These are phyloP conservation scores for Spongospora subterranea DNA, from an alignment of 208 protist species.

Conservation along the genomic window DNA sequence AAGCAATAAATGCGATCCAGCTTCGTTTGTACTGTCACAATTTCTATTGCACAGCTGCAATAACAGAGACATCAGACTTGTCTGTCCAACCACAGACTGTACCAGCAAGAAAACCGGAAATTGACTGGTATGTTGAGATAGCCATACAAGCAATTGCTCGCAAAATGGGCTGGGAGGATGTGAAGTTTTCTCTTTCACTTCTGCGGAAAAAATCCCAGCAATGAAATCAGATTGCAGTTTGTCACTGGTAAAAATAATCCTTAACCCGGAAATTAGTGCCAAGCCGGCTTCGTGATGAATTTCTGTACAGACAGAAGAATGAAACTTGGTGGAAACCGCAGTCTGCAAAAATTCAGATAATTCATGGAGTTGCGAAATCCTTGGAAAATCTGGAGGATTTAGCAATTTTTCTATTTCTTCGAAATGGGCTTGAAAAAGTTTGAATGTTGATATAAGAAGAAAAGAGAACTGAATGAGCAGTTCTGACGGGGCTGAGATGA, in stretches of 20 bases:
- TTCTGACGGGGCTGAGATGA: background rate
- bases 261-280: slow-evolving; percentile 3
- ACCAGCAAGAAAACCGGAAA: too few relatives aligned
- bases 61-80: too few relatives aligned
- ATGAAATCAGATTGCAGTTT: background rate
- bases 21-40: background rate
- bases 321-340: background rate
- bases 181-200: too few relatives aligned
- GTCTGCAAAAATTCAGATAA: background rate
- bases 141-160: background rate
- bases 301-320: background rate
- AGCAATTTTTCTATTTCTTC: background rate
- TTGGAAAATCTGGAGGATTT: background rate
- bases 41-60: background rate
- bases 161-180: background rate
- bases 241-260: background rate
- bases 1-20: background rate
- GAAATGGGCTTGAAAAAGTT: slow-evolving; percentile 12
- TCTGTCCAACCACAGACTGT: too few relatives aligned
- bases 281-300: background rate
- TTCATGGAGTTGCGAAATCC: background rate
- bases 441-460: slow-evolving; percentile 12
- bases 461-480: background rate
- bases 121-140: background rate
- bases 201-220: too few relatives aligned